Evolutionary conservation across 176 grass and related monocot genomes (phyloP), one percentile per base, ranked within the genome.

Genomic region (Carex myosuroides): DNA sequence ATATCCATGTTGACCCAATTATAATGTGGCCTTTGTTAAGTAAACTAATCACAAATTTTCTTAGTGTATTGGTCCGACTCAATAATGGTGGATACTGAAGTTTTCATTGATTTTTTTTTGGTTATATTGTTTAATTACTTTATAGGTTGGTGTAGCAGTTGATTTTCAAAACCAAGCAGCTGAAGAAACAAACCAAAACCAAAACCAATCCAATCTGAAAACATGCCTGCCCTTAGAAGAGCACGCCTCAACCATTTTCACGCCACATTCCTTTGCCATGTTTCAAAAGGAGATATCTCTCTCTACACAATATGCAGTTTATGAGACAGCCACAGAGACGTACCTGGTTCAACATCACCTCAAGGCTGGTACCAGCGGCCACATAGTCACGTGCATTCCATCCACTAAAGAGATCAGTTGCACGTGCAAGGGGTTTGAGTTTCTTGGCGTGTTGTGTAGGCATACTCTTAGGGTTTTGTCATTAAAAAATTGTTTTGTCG

Each of bases 161-260:
- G 86, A 88, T 82, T 83, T 91, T 58, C 89, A 88, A 83, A 87
- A 91, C 26, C 89, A 91, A 83, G 69, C 67, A 44, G 81, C 70
- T 60, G 89, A 91, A 68, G 89, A 91, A 77, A 83, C 89, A 68
- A 85, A 74, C 71, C 55, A 72, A 58, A 84, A 82, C 76, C 83
- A 91, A 76, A 91, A 64, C 13, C 77, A 83, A 50, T 26, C 68
- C 85, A 85, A 83, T 86, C 64, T 91, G 9, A 91, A 85, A 83
- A 91, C 89, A 52, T 91, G 89, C 55, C 80, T 83, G 62, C 89
- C 89, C 60, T 81, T 91, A 66, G 89, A 91, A 88, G 85, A 87
- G 60, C 89, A 91, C 35, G 82, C 86, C 9, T 88, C 83, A 10
- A 83, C 59, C 39, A 77, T 87, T 16, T 60, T 90, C 0, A 87